Conservation (phyloP, 768 basidiomycete genomes). For the Auricularia sp. region DNA sequence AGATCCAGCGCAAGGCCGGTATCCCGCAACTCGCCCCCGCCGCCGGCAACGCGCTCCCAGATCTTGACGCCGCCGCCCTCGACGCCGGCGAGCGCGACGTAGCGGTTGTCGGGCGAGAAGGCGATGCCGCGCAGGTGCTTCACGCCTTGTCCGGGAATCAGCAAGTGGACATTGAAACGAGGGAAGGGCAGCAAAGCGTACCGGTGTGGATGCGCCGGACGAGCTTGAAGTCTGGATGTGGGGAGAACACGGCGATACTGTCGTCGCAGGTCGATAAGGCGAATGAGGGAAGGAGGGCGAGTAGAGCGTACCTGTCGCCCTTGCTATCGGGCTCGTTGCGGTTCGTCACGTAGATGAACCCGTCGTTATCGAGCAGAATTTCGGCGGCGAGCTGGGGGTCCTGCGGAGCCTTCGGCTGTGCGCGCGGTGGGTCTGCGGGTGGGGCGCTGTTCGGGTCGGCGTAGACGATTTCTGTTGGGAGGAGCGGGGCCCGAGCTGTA, state of each 20-base stretch:
- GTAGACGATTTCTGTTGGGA: not conserved
- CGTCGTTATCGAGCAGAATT: slow-evolving; percentile 44
- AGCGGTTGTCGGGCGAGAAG: slow-evolving; percentile 36
- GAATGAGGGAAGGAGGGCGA: no score
- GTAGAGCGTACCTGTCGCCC: slow-evolving; percentile 38
- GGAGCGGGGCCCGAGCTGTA: slow-evolving; percentile 18
- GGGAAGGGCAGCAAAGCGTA: not conserved
- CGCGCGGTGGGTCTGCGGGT: slow-evolving; percentile 23
- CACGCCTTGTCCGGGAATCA: slow-evolving; percentile 16
- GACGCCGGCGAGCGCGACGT: slow-evolving; percentile 55
- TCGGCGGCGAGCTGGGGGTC: slow-evolving; percentile 44
- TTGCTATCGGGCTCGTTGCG: slow-evolving; percentile 59
- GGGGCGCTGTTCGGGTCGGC: not conserved
- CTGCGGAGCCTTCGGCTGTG: slow-evolving; percentile 13
- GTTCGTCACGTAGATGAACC: slow-evolving; percentile 65
- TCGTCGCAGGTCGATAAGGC: no score
- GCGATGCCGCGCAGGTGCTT: slow-evolving; percentile 60
- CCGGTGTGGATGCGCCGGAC: slow-evolving; percentile 60
- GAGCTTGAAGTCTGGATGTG: slow-evolving; percentile 27
- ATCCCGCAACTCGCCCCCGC: slow-evolving; percentile 15
- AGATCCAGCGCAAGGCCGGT: not conserved
- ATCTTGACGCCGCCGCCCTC: slow-evolving; percentile 59
- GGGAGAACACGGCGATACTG: slow-evolving; percentile 49
- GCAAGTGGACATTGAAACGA: no score
- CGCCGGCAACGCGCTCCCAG: slow-evolving; percentile 55